These are phyloP conservation scores for Aspergillus amoenus DNA, from an alignment of 2,329 filamentous ascomycete species.

Conservation along the genomic window DNA sequence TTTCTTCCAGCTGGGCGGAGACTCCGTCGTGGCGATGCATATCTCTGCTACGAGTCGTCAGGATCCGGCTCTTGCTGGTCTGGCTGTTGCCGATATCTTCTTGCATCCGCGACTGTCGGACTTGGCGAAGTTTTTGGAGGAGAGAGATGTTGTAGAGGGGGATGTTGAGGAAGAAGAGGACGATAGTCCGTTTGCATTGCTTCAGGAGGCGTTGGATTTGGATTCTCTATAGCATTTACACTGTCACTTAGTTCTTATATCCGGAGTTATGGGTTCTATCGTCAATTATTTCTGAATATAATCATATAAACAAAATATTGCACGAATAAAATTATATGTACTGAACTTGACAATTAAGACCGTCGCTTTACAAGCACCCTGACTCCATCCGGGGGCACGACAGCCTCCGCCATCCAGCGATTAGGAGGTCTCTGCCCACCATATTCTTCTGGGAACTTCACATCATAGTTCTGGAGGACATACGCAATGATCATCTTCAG, in stretches of 20 bases:
- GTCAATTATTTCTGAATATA: too few species aligned
- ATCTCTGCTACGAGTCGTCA: background rate
- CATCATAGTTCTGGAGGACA: constrained; percentile 8
- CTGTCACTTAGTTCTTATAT: background rate
- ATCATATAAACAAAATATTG: too few species aligned
- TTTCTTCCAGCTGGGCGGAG: background rate
- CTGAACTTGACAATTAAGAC: too few species aligned
- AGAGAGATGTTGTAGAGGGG: background rate
- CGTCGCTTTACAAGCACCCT: constrained; percentile 3
- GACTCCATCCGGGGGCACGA: constrained; percentile 8
- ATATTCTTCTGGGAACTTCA: constrained; percentile 15
- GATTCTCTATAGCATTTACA: background rate
- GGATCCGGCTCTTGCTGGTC: background rate
- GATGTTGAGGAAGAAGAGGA: background rate
- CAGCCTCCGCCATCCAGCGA: constrained; percentile 13
- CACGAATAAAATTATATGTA: too few species aligned
- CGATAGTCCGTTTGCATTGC: background rate
- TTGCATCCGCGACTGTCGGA: background rate
- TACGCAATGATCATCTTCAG: constrained; percentile 17
- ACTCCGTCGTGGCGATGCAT: background rate
- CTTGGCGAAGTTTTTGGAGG: background rate
- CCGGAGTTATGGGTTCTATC: too few species aligned
- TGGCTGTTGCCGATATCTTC: background rate
- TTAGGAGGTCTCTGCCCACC: constrained; percentile 10
- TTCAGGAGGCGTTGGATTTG: background rate